Evolutionary conservation across 2,329 filamentous ascomycete genomes (phyloP), one percentile per base, ranked within the genome.

Genomic region (Ambrosiella xylebori): DNA sequence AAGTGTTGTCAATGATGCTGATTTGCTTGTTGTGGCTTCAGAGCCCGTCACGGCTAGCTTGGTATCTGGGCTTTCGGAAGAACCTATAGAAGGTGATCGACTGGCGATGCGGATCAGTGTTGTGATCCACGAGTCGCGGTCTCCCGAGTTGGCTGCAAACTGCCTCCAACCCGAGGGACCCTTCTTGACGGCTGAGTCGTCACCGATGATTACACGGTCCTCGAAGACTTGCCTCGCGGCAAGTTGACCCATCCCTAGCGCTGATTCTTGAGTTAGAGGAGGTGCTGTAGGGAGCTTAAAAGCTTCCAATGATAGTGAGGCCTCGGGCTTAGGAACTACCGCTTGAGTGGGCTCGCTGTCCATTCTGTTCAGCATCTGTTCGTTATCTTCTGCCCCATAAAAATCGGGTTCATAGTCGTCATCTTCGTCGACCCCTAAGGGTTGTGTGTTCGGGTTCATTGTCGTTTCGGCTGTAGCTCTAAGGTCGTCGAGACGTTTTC

Each of bases 341-440:
- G 65, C 63, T 1, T 78, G 76, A 3, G 80, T 72, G n/a, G 83
- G 77, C 4, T 82, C 75, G 61, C 80, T 80, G 66, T 91, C 86
- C 12, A 88, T 75, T 66, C 86, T 86, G 68, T 91, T 87, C 54
- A 85, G 71, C 38, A 88, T 82, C 65, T 91, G 86, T 65, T 89
- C 85, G 0, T 80, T 80, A 63, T 88, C 82, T 68, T 94, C 88
- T 40, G 82, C 80, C 7, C 85, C 78, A 60, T 84, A 81, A 64
- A 88, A 89, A 65, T 94, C 86, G 0, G 91, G 90, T 65, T 96
- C 91, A 66, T 96, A 96, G 64, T 95, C 88, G 17, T 95, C 90
- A 47, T 95, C 89, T 7, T 85, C 82, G 6, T 85, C 82, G 2
- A 86, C 82, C 35, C 78, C 80, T 1, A 84, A 68, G 1, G 78